Percentiles rank a stretch among this genome's conserved stretches.
phyloP scores from a whole-genome alignment of 108 stramenopile genomes.

The Epithemia pelagica region DNA sequence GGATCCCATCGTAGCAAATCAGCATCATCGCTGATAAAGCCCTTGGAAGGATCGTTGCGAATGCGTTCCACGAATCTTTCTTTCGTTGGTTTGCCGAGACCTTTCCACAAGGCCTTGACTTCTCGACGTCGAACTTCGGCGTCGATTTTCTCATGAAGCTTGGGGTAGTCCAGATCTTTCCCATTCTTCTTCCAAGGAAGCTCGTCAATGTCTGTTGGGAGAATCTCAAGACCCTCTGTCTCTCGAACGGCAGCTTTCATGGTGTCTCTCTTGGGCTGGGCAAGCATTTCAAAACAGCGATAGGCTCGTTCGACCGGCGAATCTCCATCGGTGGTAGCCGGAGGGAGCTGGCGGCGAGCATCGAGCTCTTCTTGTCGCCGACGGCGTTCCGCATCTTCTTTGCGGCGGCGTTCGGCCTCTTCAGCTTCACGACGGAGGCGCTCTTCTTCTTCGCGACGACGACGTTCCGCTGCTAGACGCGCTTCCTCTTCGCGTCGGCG shows the following conservation, averaged over 20 bases:
- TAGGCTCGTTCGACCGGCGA: background rate
- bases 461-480: background rate
- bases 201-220: background rate
- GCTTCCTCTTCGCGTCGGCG: background rate
- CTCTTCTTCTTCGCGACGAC: background rate
- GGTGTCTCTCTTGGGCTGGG: background rate
- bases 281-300: background rate
- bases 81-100: background rate
- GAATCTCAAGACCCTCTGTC: background rate
- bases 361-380: background rate
- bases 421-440: background rate
- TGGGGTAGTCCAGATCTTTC: background rate
- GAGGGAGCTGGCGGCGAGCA: background rate
- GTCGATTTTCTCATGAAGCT: background rate
- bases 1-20: background rate
- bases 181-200: background rate
- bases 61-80: background rate
- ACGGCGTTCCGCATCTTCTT: background rate
- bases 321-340: background rate
- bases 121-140: background rate
- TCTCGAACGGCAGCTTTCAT: background rate
- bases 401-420: background rate
- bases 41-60: background rate
- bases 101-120: background rate
- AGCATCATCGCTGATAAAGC: background rate